Evolutionary conservation across 495 filamentous ascomycete genomes (phyloP).

Genomic region (Trichoderma reesei): DNA sequence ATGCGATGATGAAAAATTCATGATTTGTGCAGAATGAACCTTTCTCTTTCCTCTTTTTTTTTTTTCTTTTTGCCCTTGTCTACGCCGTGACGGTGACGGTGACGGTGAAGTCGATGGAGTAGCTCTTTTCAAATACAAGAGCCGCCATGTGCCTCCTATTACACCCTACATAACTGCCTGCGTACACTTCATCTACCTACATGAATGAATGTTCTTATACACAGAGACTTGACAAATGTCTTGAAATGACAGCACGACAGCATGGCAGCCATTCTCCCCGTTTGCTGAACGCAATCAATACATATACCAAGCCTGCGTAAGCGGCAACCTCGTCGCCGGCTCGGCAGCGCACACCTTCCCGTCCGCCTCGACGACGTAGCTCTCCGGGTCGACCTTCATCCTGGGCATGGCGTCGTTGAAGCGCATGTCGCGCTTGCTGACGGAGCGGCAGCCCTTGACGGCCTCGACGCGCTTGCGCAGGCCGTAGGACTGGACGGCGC

Average conservation of each 20-base stretch:
- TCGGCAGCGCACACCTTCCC: constrained; percentile 65
- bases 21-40: neutral
- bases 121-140: no score
- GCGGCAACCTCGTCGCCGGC: constrained; percentile 60
- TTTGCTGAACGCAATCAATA: no score
- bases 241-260: no score
- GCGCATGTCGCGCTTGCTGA: constrained; percentile 91
- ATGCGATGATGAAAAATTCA: constrained; percentile 6
- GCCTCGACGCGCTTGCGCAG: constrained; percentile 74
- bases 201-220: no score
- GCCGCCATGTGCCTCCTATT: no score
- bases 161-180: no score
- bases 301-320: constrained; percentile 74
- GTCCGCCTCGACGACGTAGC: constrained; percentile 84
- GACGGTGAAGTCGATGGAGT: no score
- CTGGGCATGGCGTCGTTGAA: constrained; percentile 79
- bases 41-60: neutral
- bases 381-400: constrained; percentile 93
- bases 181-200: no score
- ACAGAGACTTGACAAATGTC: no score
- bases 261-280: no score
- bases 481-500: constrained; percentile 57
- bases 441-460: constrained; percentile 66
- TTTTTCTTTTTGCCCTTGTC: no score
- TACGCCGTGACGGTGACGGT: no score